Conservation (phyloP, 2,329 filamentous ascomycete genomes). For the Alternaria brassicae region DNA sequence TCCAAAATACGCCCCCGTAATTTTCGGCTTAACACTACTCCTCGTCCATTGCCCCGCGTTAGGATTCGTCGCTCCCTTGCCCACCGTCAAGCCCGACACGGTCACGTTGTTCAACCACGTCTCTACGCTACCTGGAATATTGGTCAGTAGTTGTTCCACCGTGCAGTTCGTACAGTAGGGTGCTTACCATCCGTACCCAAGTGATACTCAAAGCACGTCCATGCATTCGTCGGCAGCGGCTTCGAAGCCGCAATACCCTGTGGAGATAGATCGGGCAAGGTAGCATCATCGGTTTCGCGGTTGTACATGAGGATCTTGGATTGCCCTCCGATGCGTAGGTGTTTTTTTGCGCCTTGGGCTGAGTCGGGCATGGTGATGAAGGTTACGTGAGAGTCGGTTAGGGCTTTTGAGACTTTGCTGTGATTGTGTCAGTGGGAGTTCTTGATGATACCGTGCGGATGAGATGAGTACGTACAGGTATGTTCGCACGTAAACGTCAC, state of each 20-base stretch:
- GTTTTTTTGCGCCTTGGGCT: constrained; percentile 63
- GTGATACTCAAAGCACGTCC: constrained; percentile 69
- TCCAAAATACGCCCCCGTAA: constrained; percentile 66
- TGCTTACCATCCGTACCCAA: constrained; percentile 60
- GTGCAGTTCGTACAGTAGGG: no score
- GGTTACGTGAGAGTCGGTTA: constrained; percentile 66
- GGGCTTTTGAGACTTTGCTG: constrained; percentile 63
- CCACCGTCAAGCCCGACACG: constrained; percentile 61
- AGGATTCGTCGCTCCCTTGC: constrained; percentile 57
- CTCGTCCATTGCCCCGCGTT: constrained; percentile 63
- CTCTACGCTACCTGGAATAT: constrained; percentile 54
- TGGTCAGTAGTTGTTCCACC: no score
- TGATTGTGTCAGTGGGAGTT: not conserved
- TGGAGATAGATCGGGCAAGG: constrained; percentile 66
- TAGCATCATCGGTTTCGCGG: constrained; percentile 68
- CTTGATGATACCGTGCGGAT: not conserved
- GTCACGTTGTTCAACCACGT: constrained; percentile 65
- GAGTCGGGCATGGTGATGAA: constrained; percentile 71
- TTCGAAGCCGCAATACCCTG: constrained; percentile 64
- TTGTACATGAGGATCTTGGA: constrained; percentile 70
- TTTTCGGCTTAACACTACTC: constrained; percentile 59
- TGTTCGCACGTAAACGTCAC: constrained; percentile 64
- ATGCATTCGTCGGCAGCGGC: constrained; percentile 59
- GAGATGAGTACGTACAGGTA: constrained; percentile 58
- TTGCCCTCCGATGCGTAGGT: constrained; percentile 68